Evolutionary conservation across 148 eudicot genomes (phyloP), one percentile per base, ranked within the genome.

Genomic region (Diospyros kaki): DNA sequence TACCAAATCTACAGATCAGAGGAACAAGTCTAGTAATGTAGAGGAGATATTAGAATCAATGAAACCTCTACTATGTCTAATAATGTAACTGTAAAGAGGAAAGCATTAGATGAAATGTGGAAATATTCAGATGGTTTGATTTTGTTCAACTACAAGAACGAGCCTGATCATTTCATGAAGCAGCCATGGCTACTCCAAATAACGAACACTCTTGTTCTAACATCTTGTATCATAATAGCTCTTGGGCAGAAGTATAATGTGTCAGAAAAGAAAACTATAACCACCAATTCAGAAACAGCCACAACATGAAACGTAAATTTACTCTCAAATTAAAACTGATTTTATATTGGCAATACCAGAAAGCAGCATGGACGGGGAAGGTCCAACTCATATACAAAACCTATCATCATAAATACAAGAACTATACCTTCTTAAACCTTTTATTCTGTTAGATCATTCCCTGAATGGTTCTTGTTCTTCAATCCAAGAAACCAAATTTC

Each of bases 341-440:
- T 60, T 54, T 43, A 73, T 44, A 68, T 6, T 54, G 51, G 72
- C 51, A 66, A 69, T 40, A 78, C 44, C 44, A n/a, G 73, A 55
- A 41, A 55, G 50, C 64, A 69, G 2, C 77, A 63, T 69, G 78
- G 72, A 79, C 82, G 10, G 13, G 38, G 59, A 59, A 70, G 15
- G 75, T 79, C 77, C 78, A 69, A 62, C 53, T 43, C 78, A 45
- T 71, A 15, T 53, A 70, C 61, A 70, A 70, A 38, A 28, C 17
- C 48, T 18, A 18, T 18, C 4, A 44, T 4, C 9, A 58, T 38
- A 73, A 58, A 41, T 58, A 52, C 73, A 67, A 67, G 55, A 73
- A 44, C 65, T 51, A 55, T 67, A 59, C 72, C 66, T 72, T 64
- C 58, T 66, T 60, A 28, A 4, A 17, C n/a, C 5, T 64, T 12